These are phyloP conservation scores for Porodaedalea pini DNA, from an alignment of 1,284 basidiomycete genomes.

Conservation along the genomic window DNA sequence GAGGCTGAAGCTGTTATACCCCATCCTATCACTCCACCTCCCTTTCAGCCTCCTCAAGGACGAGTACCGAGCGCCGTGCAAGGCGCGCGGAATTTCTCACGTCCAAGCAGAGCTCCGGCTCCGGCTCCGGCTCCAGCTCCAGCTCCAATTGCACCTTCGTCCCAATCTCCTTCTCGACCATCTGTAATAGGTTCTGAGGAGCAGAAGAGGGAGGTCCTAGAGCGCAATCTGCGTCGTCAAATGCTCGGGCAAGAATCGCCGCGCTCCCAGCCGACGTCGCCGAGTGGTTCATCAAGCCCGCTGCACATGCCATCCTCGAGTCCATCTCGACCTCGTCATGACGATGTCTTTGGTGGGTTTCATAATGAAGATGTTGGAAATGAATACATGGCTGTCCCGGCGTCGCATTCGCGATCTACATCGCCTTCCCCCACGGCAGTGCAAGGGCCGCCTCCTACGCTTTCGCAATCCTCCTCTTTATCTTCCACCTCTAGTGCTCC, in stretches of 20 bases:
- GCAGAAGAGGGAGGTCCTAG: constrained; percentile 56
- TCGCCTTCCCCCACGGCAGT: constrained; percentile 7
- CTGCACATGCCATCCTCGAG: not conserved
- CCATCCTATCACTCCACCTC: constrained; percentile 16
- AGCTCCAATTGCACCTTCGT: not conserved
- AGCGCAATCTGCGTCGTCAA: constrained; percentile 48
- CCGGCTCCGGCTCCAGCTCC: not conserved
- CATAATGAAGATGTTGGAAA: not conserved
- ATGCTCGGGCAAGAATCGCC: constrained; percentile 1
- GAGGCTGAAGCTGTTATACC: constrained; percentile 6
- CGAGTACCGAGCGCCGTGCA: constrained; percentile 32
- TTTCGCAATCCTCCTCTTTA: constrained; percentile 9
- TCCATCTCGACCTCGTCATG: not conserved
- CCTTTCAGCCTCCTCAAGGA: constrained; percentile 18
- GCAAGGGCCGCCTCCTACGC: constrained; percentile 7
- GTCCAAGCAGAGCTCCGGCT: constrained; percentile 40
- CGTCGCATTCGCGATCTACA: constrained; percentile 5
- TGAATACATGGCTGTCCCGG: constrained; percentile 4
- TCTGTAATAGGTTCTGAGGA: constrained; percentile 44
- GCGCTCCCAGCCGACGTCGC: not conserved
- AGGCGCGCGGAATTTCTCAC: constrained; percentile 49
- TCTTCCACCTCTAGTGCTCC: not conserved
- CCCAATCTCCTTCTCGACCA: constrained; percentile 21
- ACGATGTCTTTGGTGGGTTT: not conserved
- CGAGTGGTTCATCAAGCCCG: not conserved